Evolutionary conservation across 257 asterid genomes (phyloP), one percentile per base, ranked within the genome.

Genomic region (Scutellaria galericulata): DNA sequence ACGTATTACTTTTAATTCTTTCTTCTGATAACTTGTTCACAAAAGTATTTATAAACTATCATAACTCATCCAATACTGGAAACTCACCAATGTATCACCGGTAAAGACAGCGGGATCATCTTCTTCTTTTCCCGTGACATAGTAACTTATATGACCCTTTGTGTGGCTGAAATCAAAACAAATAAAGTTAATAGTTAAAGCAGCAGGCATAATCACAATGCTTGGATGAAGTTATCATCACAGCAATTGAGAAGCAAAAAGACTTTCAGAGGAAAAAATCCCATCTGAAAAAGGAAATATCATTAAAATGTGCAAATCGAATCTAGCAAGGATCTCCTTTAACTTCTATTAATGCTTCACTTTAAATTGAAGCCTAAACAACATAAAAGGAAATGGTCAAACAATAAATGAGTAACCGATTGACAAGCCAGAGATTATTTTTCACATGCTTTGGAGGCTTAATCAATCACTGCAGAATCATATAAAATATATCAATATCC

Each of bases 81-180:
- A 74, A 44, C 95, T 83, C 81, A 92, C 97, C 96, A 95, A 50
- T 68, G 99, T 92, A 78, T 95, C 99, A 44, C 99, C 97, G 11
- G 99, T 95, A 79, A 95, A 95, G 64, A 95, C 97, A 35, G 96
- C 96, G 40, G 94, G 92, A 71, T 83, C 94, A 42, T 86, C 92
- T 78, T 86, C 97, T 50, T 86, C 96, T 79, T 87, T 88, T 58
- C 88, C 89, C 8, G 97, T 95, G 7, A 95, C 84, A 44, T 90
- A 90, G 90, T 88, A 95, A 73, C 99, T 89, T 79, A 92, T 88
- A 74, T 90, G 99, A 72, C 98, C 98, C 75, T 83, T 88, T 15
- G 99, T 92, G 76, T 92, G 99, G 87, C 98, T 95, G 93, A 75
- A 53, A 80, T 70, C 69, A 57, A 27, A 69, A 66, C 7, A n/a